Conservation (phyloP, 768 basidiomycete genomes). For the Sarcodon aspratus region DNA sequence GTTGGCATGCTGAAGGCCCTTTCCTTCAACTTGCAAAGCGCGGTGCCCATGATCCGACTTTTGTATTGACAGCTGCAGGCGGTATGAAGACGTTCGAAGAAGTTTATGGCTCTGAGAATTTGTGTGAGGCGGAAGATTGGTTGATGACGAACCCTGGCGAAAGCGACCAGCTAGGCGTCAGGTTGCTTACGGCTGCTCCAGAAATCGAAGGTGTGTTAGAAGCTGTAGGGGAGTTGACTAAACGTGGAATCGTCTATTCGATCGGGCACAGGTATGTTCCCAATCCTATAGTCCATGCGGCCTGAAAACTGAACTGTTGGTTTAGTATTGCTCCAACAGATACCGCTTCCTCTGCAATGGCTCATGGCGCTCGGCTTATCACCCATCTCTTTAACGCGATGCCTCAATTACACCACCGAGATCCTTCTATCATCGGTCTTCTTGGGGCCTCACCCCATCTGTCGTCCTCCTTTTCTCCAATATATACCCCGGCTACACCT, state of each 20-base stretch:
- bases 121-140: constrained; percentile 59
- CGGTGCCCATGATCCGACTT: constrained; percentile 68
- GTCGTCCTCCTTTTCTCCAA: constrained; percentile 22
- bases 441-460: constrained; percentile 66
- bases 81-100: constrained; percentile 61
- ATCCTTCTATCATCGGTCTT: constrained; percentile 85
- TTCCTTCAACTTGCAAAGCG: constrained; percentile 77
- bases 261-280: constrained; percentile 72
- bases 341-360: constrained; percentile 58
- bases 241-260: constrained; percentile 67
- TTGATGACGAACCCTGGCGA: constrained; percentile 30
- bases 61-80: constrained; percentile 50
- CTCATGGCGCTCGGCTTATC: constrained; percentile 70
- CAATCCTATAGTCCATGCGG: background rate
- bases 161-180: constrained; percentile 37
- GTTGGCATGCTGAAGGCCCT: constrained; percentile 89
- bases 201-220: constrained; percentile 78
- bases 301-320: constrained; percentile 2
- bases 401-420: constrained; percentile 83
- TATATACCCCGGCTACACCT: constrained; percentile 8
- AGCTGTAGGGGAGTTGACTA: constrained; percentile 44
- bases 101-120: constrained; percentile 59
- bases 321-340: constrained; percentile 64
- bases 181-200: constrained; percentile 80
- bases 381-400: constrained; percentile 93